A percentile compares a stretch with the other conserved stretches of the same genome.
phyloP scores from a whole-genome alignment of 768 basidiomycete genomes.

The Mycena olivaceomarginata region DNA sequence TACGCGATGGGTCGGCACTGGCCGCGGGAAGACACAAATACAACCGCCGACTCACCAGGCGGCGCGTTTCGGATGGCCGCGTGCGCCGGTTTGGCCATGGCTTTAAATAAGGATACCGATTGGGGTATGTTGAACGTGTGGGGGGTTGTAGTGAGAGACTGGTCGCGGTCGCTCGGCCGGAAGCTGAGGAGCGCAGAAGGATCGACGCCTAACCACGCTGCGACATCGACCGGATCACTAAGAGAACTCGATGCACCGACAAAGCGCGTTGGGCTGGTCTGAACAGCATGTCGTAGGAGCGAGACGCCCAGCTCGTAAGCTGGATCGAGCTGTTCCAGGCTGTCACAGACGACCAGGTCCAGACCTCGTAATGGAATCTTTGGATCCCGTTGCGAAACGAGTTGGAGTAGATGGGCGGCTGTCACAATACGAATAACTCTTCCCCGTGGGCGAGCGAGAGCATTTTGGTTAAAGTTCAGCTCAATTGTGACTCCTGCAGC shows the following conservation, averaged over 20 bases:
- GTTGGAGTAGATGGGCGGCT: slow-evolving; percentile 68
- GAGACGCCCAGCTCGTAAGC: slow-evolving; percentile 91
- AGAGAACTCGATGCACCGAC: slow-evolving; percentile 89
- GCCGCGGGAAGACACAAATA: slow-evolving; percentile 91
- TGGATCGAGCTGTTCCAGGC: slow-evolving; percentile 88
- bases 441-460: slow-evolving; percentile 60
- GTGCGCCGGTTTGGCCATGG: slow-evolving; percentile 94
- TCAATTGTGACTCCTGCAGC: slow-evolving; percentile 64
- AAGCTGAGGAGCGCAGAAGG: slow-evolving; percentile 82
- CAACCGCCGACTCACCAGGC: slow-evolving; percentile 73
- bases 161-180: slow-evolving; percentile 88
- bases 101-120: slow-evolving; percentile 91
- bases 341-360: slow-evolving; percentile 86
- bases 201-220: slow-evolving; percentile 88
- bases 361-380: slow-evolving; percentile 62
- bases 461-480: slow-evolving; percentile 56
- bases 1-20: slow-evolving; percentile 85
- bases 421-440: slow-evolving; percentile 76
- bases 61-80: slow-evolving; percentile 75
- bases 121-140: slow-evolving; percentile 92
- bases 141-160: slow-evolving; percentile 79
- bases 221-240: slow-evolving; percentile 87
- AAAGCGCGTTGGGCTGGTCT: slow-evolving; percentile 78
- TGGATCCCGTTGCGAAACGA: slow-evolving; percentile 58
- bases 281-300: slow-evolving; percentile 78